phyloP scores from a whole-genome alignment of 768 basidiomycete genomes.

The Galerina marginata region DNA sequence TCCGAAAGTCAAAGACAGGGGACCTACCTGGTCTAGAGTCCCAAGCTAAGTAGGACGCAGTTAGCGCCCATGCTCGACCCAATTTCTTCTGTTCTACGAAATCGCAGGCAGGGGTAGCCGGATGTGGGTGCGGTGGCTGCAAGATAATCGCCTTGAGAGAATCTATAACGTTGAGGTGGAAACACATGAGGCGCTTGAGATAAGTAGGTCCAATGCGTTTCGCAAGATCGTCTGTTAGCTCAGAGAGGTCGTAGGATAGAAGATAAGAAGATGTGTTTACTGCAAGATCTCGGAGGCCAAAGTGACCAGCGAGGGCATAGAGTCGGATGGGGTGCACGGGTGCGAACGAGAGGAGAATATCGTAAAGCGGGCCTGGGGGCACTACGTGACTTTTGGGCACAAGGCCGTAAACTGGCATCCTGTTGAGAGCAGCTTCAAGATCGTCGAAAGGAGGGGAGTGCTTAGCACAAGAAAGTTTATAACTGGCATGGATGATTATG shows the following conservation, averaged over 20 bases:
- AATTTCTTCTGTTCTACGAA: constrained; percentile 39
- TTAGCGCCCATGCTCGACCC: constrained; percentile 44
- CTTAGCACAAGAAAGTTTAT: constrained; percentile 23
- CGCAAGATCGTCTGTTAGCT: constrained; percentile 30
- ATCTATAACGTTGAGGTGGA: constrained; percentile 29
- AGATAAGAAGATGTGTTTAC: constrained; percentile 29
- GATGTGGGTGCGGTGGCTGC: constrained; percentile 35
- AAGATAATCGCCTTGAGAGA: constrained; percentile 34
- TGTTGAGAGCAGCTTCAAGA: constrained; percentile 24
- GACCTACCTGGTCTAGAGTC: constrained; percentile 41
- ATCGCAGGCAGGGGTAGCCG: constrained; percentile 32
- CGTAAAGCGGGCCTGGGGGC: constrained; percentile 17
- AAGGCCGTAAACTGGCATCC: constrained; percentile 27
- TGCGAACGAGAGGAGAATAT: constrained; percentile 26
- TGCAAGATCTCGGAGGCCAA: constrained; percentile 24
- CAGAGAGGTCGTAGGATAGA: constrained; percentile 27
- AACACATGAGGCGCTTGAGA: constrained; percentile 31
- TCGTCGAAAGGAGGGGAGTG: constrained; percentile 24
- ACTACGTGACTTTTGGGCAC: constrained; percentile 13
- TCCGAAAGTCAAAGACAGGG: background rate
- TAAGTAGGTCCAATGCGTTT: constrained; percentile 33
- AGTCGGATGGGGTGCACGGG: constrained; percentile 24
- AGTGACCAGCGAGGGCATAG: constrained; percentile 29
- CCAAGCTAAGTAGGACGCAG: constrained; percentile 41
- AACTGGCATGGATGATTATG: constrained; percentile 28